These are phyloP conservation scores for Candida ponderosae DNA, from an alignment of 805 yeast genomes.

Conservation along the genomic window DNA sequence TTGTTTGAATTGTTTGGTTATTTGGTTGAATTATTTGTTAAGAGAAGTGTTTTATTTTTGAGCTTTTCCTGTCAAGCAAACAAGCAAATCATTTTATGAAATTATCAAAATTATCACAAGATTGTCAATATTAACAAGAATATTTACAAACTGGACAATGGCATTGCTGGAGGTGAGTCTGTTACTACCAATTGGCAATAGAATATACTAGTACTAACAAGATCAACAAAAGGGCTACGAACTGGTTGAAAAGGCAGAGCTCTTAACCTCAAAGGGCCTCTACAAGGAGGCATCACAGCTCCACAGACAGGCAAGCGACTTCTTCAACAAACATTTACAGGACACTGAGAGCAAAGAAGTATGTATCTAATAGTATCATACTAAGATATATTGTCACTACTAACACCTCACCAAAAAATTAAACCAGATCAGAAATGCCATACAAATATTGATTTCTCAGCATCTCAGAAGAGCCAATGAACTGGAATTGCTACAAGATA, in stretches of 20 bases:
- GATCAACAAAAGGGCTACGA: constrained; percentile 34
- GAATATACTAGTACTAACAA: constrained; percentile 3
- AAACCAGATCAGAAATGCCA: constrained; percentile 19
- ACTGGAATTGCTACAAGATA: constrained; percentile 9
- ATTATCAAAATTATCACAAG: too few species aligned
- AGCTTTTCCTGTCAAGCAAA: too few species aligned
- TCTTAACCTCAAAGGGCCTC: constrained; percentile 34
- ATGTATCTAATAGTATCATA: not conserved
- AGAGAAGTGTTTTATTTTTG: too few species aligned
- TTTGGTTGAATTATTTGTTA: too few species aligned
- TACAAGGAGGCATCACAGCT: constrained; percentile 30
- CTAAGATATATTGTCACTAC: too few species aligned
- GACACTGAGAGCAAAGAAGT: constrained; percentile 19
- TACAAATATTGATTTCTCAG: constrained; percentile 22
- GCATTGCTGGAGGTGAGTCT: not conserved
- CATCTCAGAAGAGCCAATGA: constrained; percentile 23
- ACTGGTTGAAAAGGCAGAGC: constrained; percentile 46
- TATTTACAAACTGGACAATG: not conserved
- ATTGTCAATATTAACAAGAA: not conserved
- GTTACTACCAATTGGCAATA: too few species aligned
- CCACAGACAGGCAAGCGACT: constrained; percentile 29
- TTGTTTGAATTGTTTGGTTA: too few species aligned
- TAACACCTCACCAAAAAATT: too few species aligned
- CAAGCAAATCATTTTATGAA: too few species aligned
- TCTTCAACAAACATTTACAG: constrained; percentile 21